Percentiles rank a stretch among this genome's conserved stretches.
Evolutionary conservation across 306 rosid species (phyloP).

Genomic region (Casuarina equisetifolia): DNA sequence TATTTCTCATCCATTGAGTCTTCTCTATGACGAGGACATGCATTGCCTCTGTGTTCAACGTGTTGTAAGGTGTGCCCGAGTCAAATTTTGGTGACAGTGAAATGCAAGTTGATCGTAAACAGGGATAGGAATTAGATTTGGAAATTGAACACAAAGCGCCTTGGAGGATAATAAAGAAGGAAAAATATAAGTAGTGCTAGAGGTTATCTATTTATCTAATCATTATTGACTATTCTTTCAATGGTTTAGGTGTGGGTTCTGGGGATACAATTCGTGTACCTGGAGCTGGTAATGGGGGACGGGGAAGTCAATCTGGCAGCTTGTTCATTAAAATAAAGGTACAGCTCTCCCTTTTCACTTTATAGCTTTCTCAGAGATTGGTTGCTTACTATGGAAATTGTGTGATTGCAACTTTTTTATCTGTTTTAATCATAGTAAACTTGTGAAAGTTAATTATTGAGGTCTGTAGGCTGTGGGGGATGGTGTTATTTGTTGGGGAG

Average conservation of each 20-base stretch:
- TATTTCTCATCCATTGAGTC: neutral
- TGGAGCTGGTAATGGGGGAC: slow-evolving; percentile 83
- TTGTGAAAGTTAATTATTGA: neutral
- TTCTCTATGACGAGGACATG: neutral
- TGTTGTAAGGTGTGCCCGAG: neutral
- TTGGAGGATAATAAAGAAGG: neutral
- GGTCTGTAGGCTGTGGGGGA: neutral
- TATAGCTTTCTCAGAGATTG: neutral
- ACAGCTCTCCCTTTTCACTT: slow-evolving; percentile 4
- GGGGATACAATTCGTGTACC: slow-evolving; percentile 97
- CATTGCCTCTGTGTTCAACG: neutral
- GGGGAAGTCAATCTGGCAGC: slow-evolving; percentile 72
- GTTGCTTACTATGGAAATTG: neutral
- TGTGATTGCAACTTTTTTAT: neutral
- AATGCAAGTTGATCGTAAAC: neutral
- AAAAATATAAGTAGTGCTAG: neutral
- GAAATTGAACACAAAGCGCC: neutral
- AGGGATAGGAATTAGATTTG: neutral
- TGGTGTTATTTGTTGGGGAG: neutral
- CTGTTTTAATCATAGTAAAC: neutral
- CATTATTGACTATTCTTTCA: slow-evolving; percentile 23
- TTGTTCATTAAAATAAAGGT: slow-evolving; percentile 80
- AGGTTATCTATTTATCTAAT: neutral
- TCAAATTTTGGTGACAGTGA: neutral
- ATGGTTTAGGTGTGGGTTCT: slow-evolving; percentile 73